Conservation (phyloP, 2,329 filamentous ascomycete genomes). For the Pseudogymnoascus sp. region DNA sequence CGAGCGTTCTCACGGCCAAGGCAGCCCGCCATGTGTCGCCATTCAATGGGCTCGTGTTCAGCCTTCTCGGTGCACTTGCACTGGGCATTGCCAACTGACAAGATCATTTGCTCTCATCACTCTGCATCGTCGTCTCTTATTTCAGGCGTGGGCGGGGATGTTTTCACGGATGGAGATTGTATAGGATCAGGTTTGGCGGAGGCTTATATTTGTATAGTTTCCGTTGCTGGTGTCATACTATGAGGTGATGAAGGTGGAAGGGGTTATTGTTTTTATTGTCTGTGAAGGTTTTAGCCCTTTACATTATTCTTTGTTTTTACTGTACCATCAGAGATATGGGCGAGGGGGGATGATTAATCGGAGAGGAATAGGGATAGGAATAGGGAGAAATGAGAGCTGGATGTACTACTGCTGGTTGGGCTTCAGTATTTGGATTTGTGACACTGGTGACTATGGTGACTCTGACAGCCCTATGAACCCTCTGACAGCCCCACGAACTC, state of each 20-base stretch:
- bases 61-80: not conserved
- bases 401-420: not conserved
- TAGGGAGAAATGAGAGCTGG: not conserved
- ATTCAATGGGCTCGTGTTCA: not conserved
- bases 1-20: not conserved
- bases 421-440: not conserved
- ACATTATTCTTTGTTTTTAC: slow-evolving; percentile 7
- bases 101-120: not conserved
- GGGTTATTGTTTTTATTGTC: not conserved
- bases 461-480: not conserved
- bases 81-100: not conserved
- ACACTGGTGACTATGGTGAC: not conserved
- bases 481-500: too few relatives aligned
- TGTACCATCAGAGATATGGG: not conserved
- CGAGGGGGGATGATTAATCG: not conserved
- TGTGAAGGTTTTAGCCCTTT: slow-evolving; percentile 8
- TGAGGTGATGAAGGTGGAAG: not conserved
- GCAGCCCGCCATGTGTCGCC: not conserved
- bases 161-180: not conserved
- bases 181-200: slow-evolving; percentile 8
- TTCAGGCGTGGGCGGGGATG: not conserved
- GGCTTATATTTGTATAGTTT: slow-evolving; percentile 9
- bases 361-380: not conserved
- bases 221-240: slow-evolving; percentile 1
- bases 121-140: slow-evolving; percentile 3